phyloP scores from a whole-genome alignment of 768 basidiomycete genomes.

The Suillus sp. region DNA sequence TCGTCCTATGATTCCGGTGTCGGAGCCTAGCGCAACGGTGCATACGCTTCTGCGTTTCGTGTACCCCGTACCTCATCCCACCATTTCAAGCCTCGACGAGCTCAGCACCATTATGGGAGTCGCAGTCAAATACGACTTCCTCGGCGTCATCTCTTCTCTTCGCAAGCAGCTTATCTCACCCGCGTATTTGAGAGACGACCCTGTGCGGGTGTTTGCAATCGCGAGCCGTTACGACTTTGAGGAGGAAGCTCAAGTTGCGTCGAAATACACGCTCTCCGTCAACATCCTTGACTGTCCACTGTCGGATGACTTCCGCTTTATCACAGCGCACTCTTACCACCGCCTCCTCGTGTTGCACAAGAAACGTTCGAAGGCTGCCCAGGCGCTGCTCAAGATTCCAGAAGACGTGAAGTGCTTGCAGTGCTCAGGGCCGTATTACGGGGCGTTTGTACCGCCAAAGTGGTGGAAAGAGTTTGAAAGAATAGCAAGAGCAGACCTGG shows the following conservation, averaged over 20 bases:
- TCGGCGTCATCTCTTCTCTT: conserved; percentile 46
- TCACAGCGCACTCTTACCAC: conserved; percentile 70
- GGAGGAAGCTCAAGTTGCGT: conserved; percentile 63
- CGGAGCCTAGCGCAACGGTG: conserved; percentile 50
- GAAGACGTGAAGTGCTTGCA: conserved; percentile 64
- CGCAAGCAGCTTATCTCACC: conserved; percentile 54
- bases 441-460: conserved; percentile 53
- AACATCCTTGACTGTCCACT: conserved; percentile 59
- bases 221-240: conserved; percentile 67
- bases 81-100: conserved; percentile 52
- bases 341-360: conserved; percentile 63
- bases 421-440: conserved; percentile 56
- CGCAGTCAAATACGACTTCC: conserved; percentile 67
- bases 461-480: conserved; percentile 71
- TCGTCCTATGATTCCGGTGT: conserved; percentile 53
- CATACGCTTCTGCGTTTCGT: conserved; percentile 57
- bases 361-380: conserved; percentile 50
- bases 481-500: conserved; percentile 59
- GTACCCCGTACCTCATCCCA: conserved; percentile 62
- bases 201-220: conserved; percentile 70
- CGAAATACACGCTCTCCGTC: conserved; percentile 53
- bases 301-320: conserved; percentile 62
- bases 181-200: conserved; percentile 46
- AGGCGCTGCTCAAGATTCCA: conserved; percentile 46
- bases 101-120: conserved; percentile 52